Conservation (phyloP, 1,284 basidiomycete genomes). For the Gyrodon tennesseensis region DNA sequence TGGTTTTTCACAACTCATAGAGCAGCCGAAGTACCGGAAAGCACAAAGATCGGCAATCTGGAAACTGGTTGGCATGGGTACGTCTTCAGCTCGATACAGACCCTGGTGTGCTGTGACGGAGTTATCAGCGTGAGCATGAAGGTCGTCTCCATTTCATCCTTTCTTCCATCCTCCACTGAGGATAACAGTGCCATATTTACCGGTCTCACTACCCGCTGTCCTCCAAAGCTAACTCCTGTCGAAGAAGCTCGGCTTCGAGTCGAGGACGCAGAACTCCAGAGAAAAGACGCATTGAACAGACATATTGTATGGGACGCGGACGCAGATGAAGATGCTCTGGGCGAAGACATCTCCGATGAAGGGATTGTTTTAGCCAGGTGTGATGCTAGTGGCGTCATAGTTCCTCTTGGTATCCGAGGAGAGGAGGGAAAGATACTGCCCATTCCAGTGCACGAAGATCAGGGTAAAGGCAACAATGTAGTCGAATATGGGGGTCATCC, state of each 20-base stretch:
- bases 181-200: constrained; percentile 60
- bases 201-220: constrained; percentile 50
- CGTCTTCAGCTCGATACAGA: constrained; percentile 28
- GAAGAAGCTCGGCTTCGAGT: constrained; percentile 57
- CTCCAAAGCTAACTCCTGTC: constrained; percentile 52
- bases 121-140: constrained; percentile 60
- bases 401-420: constrained; percentile 54
- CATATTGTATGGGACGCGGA: constrained; percentile 57
- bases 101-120: constrained; percentile 18
- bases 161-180: constrained; percentile 63
- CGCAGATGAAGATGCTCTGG: constrained; percentile 52
- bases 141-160: constrained; percentile 68
- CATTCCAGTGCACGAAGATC: constrained; percentile 37
- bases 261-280: constrained; percentile 59
- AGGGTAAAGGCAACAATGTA: constrained; percentile 37
- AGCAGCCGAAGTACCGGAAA: constrained; percentile 66
- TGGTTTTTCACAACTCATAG: constrained; percentile 78
- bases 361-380: constrained; percentile 44
- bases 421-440: constrained; percentile 50
- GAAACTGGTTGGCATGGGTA: constrained; percentile 72
- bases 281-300: constrained; percentile 49
- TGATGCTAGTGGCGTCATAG: constrained; percentile 28
- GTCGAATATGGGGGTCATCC: constrained; percentile 55
- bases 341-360: constrained; percentile 54
- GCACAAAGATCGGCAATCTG: constrained; percentile 63